phyloP scores from a whole-genome alignment of 768 basidiomycete species.

The Psilocybe tampanensis region DNA sequence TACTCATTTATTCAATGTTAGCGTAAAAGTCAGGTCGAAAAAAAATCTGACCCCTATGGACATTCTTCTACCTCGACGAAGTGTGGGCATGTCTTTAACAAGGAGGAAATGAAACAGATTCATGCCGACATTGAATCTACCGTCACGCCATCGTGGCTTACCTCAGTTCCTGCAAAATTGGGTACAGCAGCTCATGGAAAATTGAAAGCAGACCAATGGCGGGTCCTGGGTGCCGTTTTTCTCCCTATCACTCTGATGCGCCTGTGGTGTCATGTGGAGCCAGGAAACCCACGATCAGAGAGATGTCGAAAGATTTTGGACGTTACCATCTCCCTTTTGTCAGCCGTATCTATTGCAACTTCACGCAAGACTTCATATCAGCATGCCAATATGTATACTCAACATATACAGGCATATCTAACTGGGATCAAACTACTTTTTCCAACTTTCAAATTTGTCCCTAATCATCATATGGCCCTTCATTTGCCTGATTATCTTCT shows the following conservation, averaged over 20 bases:
- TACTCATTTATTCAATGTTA: not conserved
- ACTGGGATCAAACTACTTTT: slow-evolving; percentile 3
- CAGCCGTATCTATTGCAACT: not conserved
- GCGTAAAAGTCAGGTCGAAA: not conserved
- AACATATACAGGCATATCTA: slow-evolving; percentile 7
- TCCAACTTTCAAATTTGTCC: slow-evolving; percentile 9
- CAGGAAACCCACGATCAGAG: not conserved
- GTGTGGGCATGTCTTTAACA: slow-evolving; percentile 3
- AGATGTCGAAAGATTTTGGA: slow-evolving; percentile 3
- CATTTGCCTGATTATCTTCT: slow-evolving; percentile 25
- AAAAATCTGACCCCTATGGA: not conserved
- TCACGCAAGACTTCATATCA: not conserved
- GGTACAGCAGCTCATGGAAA: slow-evolving; percentile 25
- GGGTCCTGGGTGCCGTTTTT: slow-evolving; percentile 29
- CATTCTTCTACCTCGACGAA: not conserved
- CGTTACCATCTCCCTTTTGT: slow-evolving; percentile 7
- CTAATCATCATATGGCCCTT: slow-evolving; percentile 29
- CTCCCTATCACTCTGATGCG: slow-evolving; percentile 35
- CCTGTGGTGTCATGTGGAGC: slow-evolving; percentile 27
- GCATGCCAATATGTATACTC: slow-evolving; percentile 1
- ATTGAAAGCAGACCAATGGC: slow-evolving; percentile 39
- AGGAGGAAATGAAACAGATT: slow-evolving; percentile 20
- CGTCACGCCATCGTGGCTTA: slow-evolving; percentile 27
- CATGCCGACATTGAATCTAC: slow-evolving; percentile 25
- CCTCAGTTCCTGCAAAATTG: slow-evolving; percentile 20